These are phyloP conservation scores for Aspergillus viridinutans DNA, from an alignment of 2,329 filamentous ascomycete species.

Conservation along the genomic window DNA sequence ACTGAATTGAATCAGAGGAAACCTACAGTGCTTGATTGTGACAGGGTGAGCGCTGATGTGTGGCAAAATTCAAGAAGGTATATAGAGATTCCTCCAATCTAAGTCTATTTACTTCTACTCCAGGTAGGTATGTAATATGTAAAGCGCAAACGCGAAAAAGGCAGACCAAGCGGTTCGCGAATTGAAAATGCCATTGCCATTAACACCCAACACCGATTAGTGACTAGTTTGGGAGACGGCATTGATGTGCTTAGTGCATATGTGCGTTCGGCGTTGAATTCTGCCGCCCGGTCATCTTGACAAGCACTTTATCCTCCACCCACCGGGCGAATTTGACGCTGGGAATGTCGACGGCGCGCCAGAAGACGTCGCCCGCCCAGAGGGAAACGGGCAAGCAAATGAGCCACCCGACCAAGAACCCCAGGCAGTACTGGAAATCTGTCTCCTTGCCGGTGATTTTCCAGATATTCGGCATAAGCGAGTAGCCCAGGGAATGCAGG, in stretches of 20 bases:
- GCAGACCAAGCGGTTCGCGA: not conserved
- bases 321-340: slow-evolving; percentile 49
- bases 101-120: slow-evolving; percentile 11
- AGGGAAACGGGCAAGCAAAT: slow-evolving; percentile 42
- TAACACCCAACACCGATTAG: not conserved
- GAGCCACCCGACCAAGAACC: slow-evolving; percentile 37
- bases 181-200: not conserved
- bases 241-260: not conserved
- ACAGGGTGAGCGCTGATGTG: not conserved
- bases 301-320: slow-evolving; percentile 39
- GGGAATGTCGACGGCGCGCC: slow-evolving; percentile 52
- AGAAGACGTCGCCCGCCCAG: slow-evolving; percentile 58
- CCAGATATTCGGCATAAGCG: slow-evolving; percentile 42
- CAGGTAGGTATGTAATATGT: slow-evolving; percentile 3
- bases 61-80: not conserved
- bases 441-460: slow-evolving; percentile 36
- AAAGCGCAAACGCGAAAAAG: not conserved
- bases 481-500: slow-evolving; percentile 41
- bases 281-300: slow-evolving; percentile 13
- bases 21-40: not conserved
- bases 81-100: slow-evolving; percentile 9
- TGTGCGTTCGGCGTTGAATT: slow-evolving; percentile 4
- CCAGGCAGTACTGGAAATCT: slow-evolving; percentile 36
- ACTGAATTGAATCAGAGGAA: slow-evolving; percentile 22
- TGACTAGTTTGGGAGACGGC: not conserved